Evolutionary conservation across 208 protist genomes (phyloP), one percentile per base, ranked within the genome.

Genomic region (Vickermania spadyakhi): DNA sequence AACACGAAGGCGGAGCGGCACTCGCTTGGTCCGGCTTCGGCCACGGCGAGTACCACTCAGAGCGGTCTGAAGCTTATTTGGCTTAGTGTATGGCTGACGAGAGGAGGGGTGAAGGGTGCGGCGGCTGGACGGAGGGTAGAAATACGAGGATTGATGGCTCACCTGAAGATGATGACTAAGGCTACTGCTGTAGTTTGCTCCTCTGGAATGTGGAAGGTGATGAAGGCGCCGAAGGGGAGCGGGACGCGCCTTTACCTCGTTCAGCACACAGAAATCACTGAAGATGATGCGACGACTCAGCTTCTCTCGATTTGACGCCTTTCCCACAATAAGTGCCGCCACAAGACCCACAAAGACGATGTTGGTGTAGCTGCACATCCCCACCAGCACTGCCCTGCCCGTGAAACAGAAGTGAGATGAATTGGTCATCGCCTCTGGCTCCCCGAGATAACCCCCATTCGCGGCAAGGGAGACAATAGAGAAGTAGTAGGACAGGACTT

Each of bases 271-370:
- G 70, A 84, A 89, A 31, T 86, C 75, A 64, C 79, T 88, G 61
- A 91, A 93, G 49, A 90, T 77, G 52, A 93, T 81, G 60, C 86
- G 82, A 57, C 79, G 77, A 22, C 76, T 70, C 1, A 93, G 58
- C 29, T 75, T 77, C 26, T 68, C 76, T 2, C 75, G 79, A 67
- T 77, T 78, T 67, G 77, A 73, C n/a, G 81, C 83, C 77, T 91
- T 91, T 0, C 83, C 72, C n/a, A 93, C 83, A 14, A 93, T 73
- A 4, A 91, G 63, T n/a, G 86, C 79, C 5, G 83, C 86, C 28
- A 93, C 81, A 22, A 93, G 65, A 21, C 83, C 86, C 56, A 90
- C 86, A 36, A 93, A 89, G 59, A 93, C 58, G 36, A 93, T 93
- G 56, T 91, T 91, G 36, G 76, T 65, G 61, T 86, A 93, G 25